Evolutionary conservation across 1,139 yeast genomes (phyloP), one percentile per base, ranked within the genome.

Genomic region (Pichia cactophila): DNA sequence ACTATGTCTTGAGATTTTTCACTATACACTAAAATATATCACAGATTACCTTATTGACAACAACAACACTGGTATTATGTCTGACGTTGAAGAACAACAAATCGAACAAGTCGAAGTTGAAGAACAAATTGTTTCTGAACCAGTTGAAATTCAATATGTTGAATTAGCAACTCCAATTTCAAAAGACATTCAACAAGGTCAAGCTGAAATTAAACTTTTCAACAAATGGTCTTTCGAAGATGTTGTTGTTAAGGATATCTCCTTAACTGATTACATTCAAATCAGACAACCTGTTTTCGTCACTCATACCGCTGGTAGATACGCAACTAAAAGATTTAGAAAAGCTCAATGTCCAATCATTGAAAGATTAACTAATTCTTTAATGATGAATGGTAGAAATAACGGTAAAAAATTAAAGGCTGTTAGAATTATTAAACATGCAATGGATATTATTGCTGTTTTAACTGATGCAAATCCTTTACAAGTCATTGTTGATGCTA

Each of bases 331-430:
- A 88, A 90, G 98, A 80, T 94, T 94, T 87, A 90, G 97, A 86
- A 94, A 94, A 86, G 95, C 98, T 65, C 97, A 92, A 83, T 90
- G 97, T 81, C 98, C 98, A 71, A 84, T 94, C 73, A 76, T 94
- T 67, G 99, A 94, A 84, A 92, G 99, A 84, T 83, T 94, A 74
- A 90, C 98, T 79, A 92, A 92, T 92, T 86, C 98, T 61, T 82
- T 94, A 73, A 94, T 94, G 98, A 94, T 94, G 98, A 89, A 94
- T 85, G 99, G 99, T 81, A 92, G 98, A 83, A 94, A 94, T 94
- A 94, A 94, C 85, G 99, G 99, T 85, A 94, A 94, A 85, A 94
- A 94, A 82, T 87, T 94, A 77, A 90, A 92, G 87, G 98, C 99
- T 69, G 97, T 92, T 68, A 90, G 97, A 85, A 94, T 94, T 74